Base-by-base conservation (phyloP, 2,329 filamentous ascomycete genomes). In the Pseudogymnoascus sp. region DNA sequence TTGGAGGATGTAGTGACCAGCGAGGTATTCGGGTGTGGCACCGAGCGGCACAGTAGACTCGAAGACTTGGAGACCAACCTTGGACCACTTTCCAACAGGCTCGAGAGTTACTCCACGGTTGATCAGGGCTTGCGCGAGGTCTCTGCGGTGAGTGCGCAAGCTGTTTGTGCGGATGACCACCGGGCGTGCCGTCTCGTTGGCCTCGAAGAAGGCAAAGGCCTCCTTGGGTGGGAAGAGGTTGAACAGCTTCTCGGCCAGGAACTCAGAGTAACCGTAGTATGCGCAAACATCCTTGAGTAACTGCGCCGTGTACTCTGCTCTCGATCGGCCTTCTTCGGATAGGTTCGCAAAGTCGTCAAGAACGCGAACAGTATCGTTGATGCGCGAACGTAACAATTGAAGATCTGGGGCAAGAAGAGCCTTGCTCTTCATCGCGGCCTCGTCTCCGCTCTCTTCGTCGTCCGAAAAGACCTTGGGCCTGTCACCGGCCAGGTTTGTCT, bases 161-260 rank as follows among this genome's bases (percentile, higher is more conserved):
- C 93, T 99, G 77, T 99, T 99, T 66, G 95, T 97, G 72, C 95
- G 88, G 73, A 99, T 96, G 67, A 99, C 95, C 63, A 99, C 88
- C 3, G 95, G 95, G 60, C 95, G 87, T 12, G 92, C 86, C 28
- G 90, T 92, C 78, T 99, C 95, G 86, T 99, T 99, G 70, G 93
- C 93, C 78, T 99, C 95, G 79, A 99, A 97, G 78, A 99, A 99
- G 62, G 93, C 93, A 69, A 97, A 96, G 0, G 95, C 95, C 78
- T 99, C 95, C 69, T 89, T 88, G 0, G 95, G 91, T 1, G 92
- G 87, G 78, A 99, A 97, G 5, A 99, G 86, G 72, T 89, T 88
- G 79, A 93, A 92, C 14, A 99, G 86, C 81, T 97, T 99, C 77
- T 96, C 91, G 4, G 93, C 95, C n/a, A 99, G 83, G 77, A 89